Evolutionary conservation across 2,329 filamentous ascomycete genomes (phyloP).

Genomic region (Zarea fungicola): DNA sequence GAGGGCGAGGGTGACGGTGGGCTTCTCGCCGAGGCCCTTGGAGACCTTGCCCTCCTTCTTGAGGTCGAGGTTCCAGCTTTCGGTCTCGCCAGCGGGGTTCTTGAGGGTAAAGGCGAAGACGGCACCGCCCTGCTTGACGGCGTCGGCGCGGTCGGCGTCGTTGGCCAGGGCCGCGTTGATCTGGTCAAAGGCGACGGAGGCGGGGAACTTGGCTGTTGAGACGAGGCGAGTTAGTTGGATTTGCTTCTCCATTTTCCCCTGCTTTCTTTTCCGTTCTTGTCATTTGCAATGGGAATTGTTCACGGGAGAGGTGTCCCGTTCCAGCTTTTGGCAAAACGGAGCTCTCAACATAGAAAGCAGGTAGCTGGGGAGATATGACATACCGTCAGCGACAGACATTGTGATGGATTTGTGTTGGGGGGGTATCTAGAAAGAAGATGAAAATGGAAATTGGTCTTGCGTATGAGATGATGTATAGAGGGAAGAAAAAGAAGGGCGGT

Average conservation of each 20-base stretch:
- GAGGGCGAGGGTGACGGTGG: conserved; percentile 79
- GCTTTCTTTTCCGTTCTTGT: too few relatives aligned
- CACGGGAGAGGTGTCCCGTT: too few relatives aligned
- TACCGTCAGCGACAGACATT: conserved; percentile 15
- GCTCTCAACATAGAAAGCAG: neutral
- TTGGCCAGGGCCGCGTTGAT: conserved; percentile 70
- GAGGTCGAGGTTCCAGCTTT: conserved; percentile 92
- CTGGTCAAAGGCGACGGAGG: conserved; percentile 84
- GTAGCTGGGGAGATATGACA: neutral
- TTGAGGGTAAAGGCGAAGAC: conserved; percentile 91
- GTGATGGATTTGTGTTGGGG: neutral
- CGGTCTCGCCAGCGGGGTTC: conserved; percentile 73
- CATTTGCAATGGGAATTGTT: too few relatives aligned
- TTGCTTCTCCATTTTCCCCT: too few relatives aligned
- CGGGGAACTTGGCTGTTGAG: conserved; percentile 77
- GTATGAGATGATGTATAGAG: neutral
- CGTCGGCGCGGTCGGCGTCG: conserved; percentile 73
- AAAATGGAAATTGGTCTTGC: neutral
- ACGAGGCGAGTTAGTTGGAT: too few relatives aligned
- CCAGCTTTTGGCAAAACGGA: too few relatives aligned
- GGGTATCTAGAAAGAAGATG: conserved; percentile 5
- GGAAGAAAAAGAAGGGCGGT: neutral
- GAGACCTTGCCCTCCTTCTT: conserved; percentile 82
- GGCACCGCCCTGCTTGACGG: conserved; percentile 81
- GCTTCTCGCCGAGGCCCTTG: conserved; percentile 73